Conservation (phyloP, 805 yeast species). For the Yarrowia bubula region DNA sequence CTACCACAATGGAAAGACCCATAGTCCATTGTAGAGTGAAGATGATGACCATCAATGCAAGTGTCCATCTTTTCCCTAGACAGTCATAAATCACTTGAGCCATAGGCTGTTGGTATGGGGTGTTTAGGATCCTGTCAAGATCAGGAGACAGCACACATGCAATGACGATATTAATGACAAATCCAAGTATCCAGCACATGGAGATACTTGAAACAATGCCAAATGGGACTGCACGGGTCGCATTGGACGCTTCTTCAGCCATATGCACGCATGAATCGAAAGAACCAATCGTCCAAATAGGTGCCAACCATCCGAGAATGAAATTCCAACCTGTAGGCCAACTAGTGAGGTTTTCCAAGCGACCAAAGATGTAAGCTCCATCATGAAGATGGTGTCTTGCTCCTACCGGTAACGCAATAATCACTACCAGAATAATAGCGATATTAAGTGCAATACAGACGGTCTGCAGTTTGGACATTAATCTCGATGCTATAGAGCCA, state of each 20-base stretch:
- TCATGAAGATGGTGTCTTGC: not conserved
- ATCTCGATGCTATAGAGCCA: not conserved
- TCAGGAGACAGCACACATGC: not conserved
- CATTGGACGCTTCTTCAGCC: not conserved
- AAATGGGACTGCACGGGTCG: not conserved
- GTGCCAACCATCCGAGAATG: not conserved
- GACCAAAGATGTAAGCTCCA: not conserved
- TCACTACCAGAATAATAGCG: not conserved
- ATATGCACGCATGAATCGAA: not conserved
- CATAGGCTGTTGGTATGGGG: not conserved
- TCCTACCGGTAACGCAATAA: not conserved
- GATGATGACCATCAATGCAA: not conserved
- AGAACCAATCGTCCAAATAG: not conserved
- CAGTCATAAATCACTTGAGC: not conserved
- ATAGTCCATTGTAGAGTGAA: not conserved
- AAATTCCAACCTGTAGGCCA: constrained; percentile 1
- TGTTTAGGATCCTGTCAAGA: not conserved
- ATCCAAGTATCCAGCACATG: not conserved
- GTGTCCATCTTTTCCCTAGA: not conserved
- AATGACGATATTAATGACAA: not conserved
- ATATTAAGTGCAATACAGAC: not conserved
- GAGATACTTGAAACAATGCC: not conserved
- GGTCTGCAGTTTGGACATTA: not conserved
- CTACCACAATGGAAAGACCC: not conserved
- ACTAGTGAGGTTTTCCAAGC: not conserved